These are phyloP conservation scores for Lathyrus aphaca DNA, from an alignment of 306 rosid species.

Conservation along the genomic window DNA sequence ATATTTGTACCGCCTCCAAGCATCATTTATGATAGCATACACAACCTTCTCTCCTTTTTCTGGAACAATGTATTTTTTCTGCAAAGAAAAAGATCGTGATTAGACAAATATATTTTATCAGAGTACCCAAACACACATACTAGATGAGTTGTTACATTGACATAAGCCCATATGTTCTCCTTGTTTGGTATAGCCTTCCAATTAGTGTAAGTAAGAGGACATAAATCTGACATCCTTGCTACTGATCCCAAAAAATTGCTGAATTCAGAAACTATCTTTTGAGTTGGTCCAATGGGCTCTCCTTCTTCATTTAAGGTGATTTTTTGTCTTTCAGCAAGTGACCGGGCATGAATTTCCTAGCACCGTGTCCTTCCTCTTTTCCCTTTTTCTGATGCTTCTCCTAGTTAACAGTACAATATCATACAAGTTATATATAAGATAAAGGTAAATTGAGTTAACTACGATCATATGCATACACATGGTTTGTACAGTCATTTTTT, in stretches of 20 bases:
- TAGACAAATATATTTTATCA: background rate
- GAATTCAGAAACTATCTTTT: conserved; percentile 7
- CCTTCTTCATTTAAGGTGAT: conserved; percentile 20
- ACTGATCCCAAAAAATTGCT: conserved; percentile 14
- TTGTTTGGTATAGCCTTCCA: conserved; percentile 28
- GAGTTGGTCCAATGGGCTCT: conserved; percentile 27
- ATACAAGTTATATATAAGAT: background rate
- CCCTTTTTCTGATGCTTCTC: background rate
- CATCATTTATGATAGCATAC: conserved; percentile 25
- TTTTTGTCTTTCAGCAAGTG: conserved; percentile 10
- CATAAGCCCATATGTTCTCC: conserved; percentile 9
- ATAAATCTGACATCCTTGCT: conserved; percentile 11
- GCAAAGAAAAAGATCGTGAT: background rate
- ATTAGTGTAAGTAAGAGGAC: conserved; percentile 25
- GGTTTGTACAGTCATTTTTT: background rate
- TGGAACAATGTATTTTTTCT: conserved; percentile 19
- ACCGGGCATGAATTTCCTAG: background rate
- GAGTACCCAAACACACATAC: background rate
- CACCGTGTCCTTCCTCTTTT: background rate
- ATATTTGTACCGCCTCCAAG: conserved; percentile 27
- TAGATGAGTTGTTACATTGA: conserved; percentile 21
- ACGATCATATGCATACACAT: background rate
- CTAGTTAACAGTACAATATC: background rate
- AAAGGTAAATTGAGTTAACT: background rate
- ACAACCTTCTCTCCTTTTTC: conserved; percentile 22